Evolutionary conservation across 352 stramenopile species (phyloP).

Genomic region (Globisporangium irregulare): DNA sequence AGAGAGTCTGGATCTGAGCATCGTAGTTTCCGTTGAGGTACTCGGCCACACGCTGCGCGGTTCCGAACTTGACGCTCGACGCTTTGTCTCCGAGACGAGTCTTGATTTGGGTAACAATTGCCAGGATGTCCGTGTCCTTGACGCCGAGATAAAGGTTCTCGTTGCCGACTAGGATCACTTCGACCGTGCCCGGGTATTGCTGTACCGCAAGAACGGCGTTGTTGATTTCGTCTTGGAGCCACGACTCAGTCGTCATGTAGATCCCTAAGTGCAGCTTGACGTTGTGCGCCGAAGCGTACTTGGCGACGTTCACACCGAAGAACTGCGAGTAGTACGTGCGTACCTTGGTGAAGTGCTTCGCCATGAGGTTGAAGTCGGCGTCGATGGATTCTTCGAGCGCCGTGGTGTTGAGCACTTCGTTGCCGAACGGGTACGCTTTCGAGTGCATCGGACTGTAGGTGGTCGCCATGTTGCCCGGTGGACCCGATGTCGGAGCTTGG

Average conservation of each 20-base stretch:
- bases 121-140: conserved; percentile 18
- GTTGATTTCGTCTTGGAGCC: conserved; percentile 25
- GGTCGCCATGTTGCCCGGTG: conserved; percentile 11
- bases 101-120: too few relatives aligned
- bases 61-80: too few relatives aligned
- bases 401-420: conserved; percentile 11
- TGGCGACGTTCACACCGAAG: conserved; percentile 23
- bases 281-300: conserved; percentile 23
- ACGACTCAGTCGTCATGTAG: conserved; percentile 27
- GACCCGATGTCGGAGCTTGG: background rate
- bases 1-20: too few relatives aligned
- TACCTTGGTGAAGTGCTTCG: conserved; percentile 20
- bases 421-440: conserved; percentile 12
- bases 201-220: conserved; percentile 22
- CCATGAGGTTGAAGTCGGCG: conserved; percentile 30
- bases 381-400: conserved; percentile 22
- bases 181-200: conserved; percentile 25
- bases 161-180: conserved; percentile 33
- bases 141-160: conserved; percentile 27
- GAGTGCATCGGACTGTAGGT: conserved; percentile 21
- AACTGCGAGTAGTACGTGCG: conserved; percentile 40
- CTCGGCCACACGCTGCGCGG: too few relatives aligned
- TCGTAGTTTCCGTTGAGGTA: too few relatives aligned
- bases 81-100: too few relatives aligned
- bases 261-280: conserved; percentile 33